Base-by-base conservation (phyloP, 2,329 filamentous ascomycete genomes). In the Akanthomyces dipterigenus region DNA sequence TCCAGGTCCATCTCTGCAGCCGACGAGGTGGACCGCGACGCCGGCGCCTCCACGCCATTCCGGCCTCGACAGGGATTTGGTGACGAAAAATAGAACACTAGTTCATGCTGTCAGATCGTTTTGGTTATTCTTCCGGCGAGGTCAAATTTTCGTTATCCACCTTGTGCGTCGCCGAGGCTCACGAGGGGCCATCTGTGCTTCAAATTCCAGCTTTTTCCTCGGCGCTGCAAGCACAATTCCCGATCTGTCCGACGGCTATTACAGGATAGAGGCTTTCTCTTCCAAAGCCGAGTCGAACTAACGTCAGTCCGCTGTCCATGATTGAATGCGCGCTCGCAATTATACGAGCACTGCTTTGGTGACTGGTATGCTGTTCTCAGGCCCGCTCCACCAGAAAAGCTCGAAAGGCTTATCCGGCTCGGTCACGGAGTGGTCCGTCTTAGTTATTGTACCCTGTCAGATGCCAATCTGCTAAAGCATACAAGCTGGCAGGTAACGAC, bases 71-170 rank as follows among this genome's bases (percentile, higher is more conserved):
- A 45, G 57, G 57, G 57, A 49, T 42, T 42, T 16, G 24, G 45
- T 20, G 28, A 53, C 38, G 38, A 24, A 53, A 59, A 60, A 53
- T 51, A 60, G 56, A 53, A 51, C 56, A 60, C 48, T 60, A 60
- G 49, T 43, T 53, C 48, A 45, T 38, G 49, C n/a, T 42, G 46
- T 9, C 57, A 53, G 49, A 60, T 60, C 57, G 24, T 54, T 60
- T 60, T 60, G 57, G 57, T 31, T 54, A 54, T 50, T 46, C 49
- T 60, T 60, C 57, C 57, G 57, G 45, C 49, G 49, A 55, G 34
- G 8, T 42, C 36, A 56, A 36, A 50, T 51, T 61, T 56, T 61
- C 26, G 2, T 45, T 45, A 45, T 61, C 60, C 60, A 61, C 60
- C 53, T 3, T 26, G 14, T 3, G 2, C 42, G n/a, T 61, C 59